Evolutionary conservation across 2,329 filamentous ascomycete genomes (phyloP), one percentile per base, ranked within the genome.

Genomic region (Ambrosiella beaveri): DNA sequence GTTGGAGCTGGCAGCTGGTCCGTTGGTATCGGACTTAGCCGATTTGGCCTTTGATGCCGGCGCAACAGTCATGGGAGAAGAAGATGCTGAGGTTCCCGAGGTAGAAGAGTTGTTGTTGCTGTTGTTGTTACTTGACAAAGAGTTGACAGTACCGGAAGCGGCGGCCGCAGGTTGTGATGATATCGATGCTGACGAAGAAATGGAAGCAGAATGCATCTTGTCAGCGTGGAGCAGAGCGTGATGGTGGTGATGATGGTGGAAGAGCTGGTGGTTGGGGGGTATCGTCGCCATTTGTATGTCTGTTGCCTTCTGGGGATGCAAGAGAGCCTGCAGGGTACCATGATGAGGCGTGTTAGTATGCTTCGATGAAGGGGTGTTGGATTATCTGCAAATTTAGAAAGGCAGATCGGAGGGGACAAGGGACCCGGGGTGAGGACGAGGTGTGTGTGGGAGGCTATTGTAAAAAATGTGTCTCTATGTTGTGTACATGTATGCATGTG

Each of bases 241-340:
- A 17, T 58, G 57, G 27, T 52, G 38, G 51, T 57, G 57, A 35
- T 52, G 38, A 45, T 57, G 60, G 41, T 71, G 71, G 68, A 72
- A 69, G 68, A 69, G 69, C 69, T 70, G 73, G 67, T 76, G 71
- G 71, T 78, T 77, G 77, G 79, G 80, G 79, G 80, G 74, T 74
- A 76, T 74, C 71, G 75, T 76, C 75, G 80, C 79, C 80, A 84
- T 84, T 82, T 80, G 74, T 77, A 77, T 68, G 67, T 69, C 27
- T 27, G 27, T 27, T 27, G 27, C 27, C 27, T 27, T 27, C 27
- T 47, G 44, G 7, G n/a, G n/a, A 47, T 47, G n/a, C 8, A 17
- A 47, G 44, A 17, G 44, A 17, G 44, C 44, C 44, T 47, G 44
- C 44, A 36, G 13, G 51, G 37, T 53, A 15, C 37, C 37, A 49